Base-by-base conservation (phyloP, 2,329 filamentous ascomycete species). In the Epichloe scottii region DNA sequence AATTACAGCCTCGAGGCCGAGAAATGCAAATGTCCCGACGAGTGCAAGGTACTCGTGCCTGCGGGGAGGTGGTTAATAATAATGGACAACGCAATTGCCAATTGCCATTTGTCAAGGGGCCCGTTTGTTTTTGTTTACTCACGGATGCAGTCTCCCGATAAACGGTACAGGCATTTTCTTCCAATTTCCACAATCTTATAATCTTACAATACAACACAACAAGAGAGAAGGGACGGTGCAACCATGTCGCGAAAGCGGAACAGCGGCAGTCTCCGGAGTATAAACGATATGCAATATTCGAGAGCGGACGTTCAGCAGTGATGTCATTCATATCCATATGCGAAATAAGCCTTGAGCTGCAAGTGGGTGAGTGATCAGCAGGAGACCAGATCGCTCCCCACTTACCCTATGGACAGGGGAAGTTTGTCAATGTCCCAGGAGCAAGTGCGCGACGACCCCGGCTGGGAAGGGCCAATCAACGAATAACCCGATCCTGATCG, bases 21-120 rank as follows among this genome's bases (percentile, higher is more conserved):
- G 84, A 38, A 98, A 78, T 49, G 88, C 62, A 61, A 97, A 86
- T 7, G 91, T 97, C 51, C 83, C 82, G 45, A 93, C 69, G 42
- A 98, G 79, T 39, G 90, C 89, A 56, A 94, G 70, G 71, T 97
- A 97, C 71, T 98, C 90, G 68, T 78, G 78, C 67, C 86, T 89
- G 26, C 23, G 38, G 6, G 10, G 10, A 15, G 11, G 4, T 30
- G 33, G n/a, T 21, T 3, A 17, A 26, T 26, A 17, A 30, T 45
- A 33, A 49, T 48, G 41, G 52, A 53, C 23, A 51, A 42, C 37
- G 46, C 50, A 48, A 47, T 46, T 23, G 41, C 46, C 45, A 46
- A 48, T 46, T 47, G 26, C 26, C 26, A 30, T 30, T 30, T 30
- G 26, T 30, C 8, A 45, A 42, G 42, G 12, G 8, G 30, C 30